Evolutionary conservation across 1,284 basidiomycete genomes (phyloP).

Genomic region (Naganishia sp.): DNA sequence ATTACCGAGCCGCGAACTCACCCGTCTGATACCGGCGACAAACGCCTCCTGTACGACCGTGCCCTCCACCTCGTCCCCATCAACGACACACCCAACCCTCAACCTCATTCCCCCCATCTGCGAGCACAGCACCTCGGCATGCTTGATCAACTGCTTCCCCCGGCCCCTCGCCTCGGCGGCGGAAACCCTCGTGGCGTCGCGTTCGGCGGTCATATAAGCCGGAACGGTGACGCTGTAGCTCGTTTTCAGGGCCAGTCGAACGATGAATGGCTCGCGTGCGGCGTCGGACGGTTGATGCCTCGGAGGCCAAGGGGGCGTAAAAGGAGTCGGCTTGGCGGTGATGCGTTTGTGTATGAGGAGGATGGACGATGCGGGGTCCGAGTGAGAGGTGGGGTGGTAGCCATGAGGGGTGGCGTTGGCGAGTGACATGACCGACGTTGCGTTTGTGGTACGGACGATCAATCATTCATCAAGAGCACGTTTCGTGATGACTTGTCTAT

Average conservation of each 20-base stretch:
- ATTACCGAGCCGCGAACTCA: not conserved
- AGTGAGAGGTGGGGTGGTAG: not conserved
- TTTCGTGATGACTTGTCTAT: no score
- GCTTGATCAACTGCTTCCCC: slow-evolving; percentile 13
- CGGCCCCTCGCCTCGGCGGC: not conserved
- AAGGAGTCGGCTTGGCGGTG: slow-evolving; percentile 11
- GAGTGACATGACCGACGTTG: not conserved
- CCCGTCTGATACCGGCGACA: not conserved
- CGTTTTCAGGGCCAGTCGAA: slow-evolving; percentile 18
- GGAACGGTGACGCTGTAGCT: slow-evolving; percentile 10
- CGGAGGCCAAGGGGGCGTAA: not conserved
- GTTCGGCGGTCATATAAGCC: not conserved
- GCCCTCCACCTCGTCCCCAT: not conserved
- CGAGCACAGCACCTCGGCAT: slow-evolving; percentile 15
- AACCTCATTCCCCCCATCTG: not conserved
- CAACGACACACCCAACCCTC: not conserved
- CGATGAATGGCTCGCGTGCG: not conserved
- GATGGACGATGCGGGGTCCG: not conserved
- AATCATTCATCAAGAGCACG: no score
- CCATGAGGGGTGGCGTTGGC: not conserved
- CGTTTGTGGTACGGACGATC: no score
- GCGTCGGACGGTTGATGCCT: no score
- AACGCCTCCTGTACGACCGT: slow-evolving; percentile 1
- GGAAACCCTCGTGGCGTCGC: not conserved
- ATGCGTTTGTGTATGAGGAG: slow-evolving; percentile 15